phyloP scores from a whole-genome alignment of 2,329 filamentous ascomycete genomes.

The Huntiella savannae region DNA sequence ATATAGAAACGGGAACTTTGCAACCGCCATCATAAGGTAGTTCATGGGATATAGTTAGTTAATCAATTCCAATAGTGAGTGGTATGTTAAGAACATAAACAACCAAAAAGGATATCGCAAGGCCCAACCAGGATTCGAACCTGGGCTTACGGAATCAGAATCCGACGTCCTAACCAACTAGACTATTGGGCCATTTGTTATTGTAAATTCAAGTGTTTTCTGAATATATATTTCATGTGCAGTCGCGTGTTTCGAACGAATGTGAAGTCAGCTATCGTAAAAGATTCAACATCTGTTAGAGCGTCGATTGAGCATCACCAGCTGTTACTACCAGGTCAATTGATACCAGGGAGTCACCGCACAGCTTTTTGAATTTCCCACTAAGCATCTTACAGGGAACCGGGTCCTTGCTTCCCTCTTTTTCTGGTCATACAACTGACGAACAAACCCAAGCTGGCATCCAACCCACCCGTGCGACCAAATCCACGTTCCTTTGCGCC shows the following conservation, averaged over 20 bases:
- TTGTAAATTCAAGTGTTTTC: not conserved
- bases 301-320: too few relatives aligned
- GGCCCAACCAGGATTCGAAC: slow-evolving; percentile 12
- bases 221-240: too few relatives aligned
- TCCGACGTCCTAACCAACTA: slow-evolving; percentile 12
- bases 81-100: not conserved
- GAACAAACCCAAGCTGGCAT: not conserved
- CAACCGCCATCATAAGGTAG: slow-evolving; percentile 50
- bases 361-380: too few relatives aligned
- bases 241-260: too few relatives aligned
- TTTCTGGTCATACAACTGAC: too few relatives aligned
- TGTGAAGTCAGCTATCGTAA: too few relatives aligned
- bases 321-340: too few relatives aligned
- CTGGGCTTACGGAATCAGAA: slow-evolving; percentile 12
- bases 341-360: too few relatives aligned
- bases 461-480: not conserved
- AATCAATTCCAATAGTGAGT: not conserved
- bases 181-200: slow-evolving; percentile 8
- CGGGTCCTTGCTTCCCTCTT: too few relatives aligned
- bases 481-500: slow-evolving; percentile 6
- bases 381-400: too few relatives aligned
- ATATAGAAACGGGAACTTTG: slow-evolving; percentile 61
- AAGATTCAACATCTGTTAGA: too few relatives aligned
- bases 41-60: not conserved
- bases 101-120: not conserved